Evolutionary conservation across 164 flowering plant genomes (phyloP).

Genomic region (Brasenia schreberi): DNA sequence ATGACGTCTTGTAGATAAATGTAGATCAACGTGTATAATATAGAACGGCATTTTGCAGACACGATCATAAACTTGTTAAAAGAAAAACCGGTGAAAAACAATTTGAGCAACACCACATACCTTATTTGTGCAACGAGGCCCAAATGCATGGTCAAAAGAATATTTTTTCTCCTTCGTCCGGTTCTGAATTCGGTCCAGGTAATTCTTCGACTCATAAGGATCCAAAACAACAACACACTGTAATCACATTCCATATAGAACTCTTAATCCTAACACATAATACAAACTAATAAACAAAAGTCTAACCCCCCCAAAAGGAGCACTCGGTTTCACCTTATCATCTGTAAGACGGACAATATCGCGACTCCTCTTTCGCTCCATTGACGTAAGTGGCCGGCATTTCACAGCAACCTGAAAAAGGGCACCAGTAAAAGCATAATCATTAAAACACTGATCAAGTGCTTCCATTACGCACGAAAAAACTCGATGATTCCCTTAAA

Average conservation of each 20-base stretch:
- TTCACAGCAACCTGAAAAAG: constrained; percentile 62
- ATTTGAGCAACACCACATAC: constrained; percentile 17
- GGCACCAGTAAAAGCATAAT: not conserved
- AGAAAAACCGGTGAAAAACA: too few species aligned
- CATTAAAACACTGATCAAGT: not conserved
- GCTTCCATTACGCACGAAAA: not conserved
- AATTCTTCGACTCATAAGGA: constrained; percentile 78
- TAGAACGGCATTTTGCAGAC: too few species aligned
- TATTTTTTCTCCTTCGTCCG: constrained; percentile 69
- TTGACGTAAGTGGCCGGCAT: constrained; percentile 57
- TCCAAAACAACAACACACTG: constrained; percentile 74
- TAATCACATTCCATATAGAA: not conserved
- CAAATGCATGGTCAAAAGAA: constrained; percentile 71
- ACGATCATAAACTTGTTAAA: too few species aligned
- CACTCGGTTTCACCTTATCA: constrained; percentile 33
- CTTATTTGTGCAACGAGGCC: constrained; percentile 49
- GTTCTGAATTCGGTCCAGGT: constrained; percentile 71
- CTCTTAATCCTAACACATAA: not conserved
- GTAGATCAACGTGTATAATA: too few species aligned
- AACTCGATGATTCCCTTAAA: not conserved
- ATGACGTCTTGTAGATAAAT: too few species aligned
- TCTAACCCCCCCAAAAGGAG: not conserved
- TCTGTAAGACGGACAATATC: constrained; percentile 56
- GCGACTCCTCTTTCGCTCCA: constrained; percentile 32
- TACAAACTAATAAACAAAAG: not conserved